These are phyloP conservation scores for Diaporthe capsici DNA, from an alignment of 2,329 filamentous ascomycete species.

Conservation along the genomic window DNA sequence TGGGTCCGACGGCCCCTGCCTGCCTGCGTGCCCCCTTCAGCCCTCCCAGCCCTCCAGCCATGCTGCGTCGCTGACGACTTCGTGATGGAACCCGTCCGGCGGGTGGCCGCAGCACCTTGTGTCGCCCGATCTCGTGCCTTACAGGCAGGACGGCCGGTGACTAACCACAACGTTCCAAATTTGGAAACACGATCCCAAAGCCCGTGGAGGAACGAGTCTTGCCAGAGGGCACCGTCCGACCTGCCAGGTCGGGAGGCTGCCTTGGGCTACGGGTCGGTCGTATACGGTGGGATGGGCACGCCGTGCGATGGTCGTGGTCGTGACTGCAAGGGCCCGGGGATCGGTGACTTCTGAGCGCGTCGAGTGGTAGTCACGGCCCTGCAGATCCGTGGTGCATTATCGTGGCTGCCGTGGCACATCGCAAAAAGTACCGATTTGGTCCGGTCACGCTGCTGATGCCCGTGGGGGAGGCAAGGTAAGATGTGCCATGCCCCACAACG, in stretches of 20 bases:
- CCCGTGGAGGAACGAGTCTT: background rate
- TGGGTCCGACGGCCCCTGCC: background rate
- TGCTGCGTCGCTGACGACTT: slow-evolving; percentile 1
- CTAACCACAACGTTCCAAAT: background rate
- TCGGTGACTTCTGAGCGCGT: slow-evolving; percentile 27
- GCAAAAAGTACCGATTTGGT: slow-evolving; percentile 36
- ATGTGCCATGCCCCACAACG: background rate
- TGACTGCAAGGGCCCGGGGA: slow-evolving; percentile 41
- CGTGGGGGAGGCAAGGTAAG: slow-evolving; percentile 27
- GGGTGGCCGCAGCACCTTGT: slow-evolving; percentile 17
- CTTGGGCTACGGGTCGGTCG: slow-evolving; percentile 1
- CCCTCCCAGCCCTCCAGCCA: background rate
- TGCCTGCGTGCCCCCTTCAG: background rate
- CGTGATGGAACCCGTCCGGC: slow-evolving; percentile 8
- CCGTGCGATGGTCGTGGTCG: slow-evolving; percentile 26
- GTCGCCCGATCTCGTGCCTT: slow-evolving; percentile 29
- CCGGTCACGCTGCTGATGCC: slow-evolving; percentile 30
- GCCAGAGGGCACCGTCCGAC: background rate
- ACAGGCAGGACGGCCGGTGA: slow-evolving; percentile 7
- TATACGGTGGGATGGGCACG: slow-evolving; percentile 4
- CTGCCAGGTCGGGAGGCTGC: background rate
- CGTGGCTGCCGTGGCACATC: slow-evolving; percentile 37
- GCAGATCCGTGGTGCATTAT: slow-evolving; percentile 38
- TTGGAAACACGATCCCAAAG: slow-evolving; percentile 20
- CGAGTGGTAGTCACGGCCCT: slow-evolving; percentile 31